Evolutionary conservation across 2,329 filamentous ascomycete genomes (phyloP).

Genomic region (Whalleya microplaca): DNA sequence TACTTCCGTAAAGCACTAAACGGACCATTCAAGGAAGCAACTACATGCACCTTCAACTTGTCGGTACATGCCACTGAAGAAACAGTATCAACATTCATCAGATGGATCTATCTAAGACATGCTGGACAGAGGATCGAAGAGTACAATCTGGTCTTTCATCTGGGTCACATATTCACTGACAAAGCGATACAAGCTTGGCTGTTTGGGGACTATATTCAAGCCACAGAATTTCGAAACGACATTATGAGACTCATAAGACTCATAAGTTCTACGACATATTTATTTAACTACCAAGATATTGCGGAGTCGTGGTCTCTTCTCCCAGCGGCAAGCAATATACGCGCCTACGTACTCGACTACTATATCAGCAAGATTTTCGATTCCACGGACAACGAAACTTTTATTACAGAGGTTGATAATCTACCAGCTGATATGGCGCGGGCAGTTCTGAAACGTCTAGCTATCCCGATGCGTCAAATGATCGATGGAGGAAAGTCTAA

Average conservation of each 20-base stretch:
- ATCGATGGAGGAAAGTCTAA: no score
- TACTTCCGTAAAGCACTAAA: conserved; percentile 11
- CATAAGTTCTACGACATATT: neutral
- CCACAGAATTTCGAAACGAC: conserved; percentile 13
- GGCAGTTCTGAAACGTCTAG: no score
- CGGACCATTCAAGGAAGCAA: neutral
- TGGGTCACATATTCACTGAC: neutral
- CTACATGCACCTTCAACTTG: neutral
- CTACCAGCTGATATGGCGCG: no score
- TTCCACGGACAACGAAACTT: no score
- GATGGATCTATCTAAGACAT: conserved; percentile 6
- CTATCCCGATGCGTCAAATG: no score
- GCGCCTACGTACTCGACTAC: no score
- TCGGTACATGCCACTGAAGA: neutral
- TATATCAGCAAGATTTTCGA: no score
- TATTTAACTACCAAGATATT: neutral
- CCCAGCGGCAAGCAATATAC: neutral
- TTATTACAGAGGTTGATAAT: no score
- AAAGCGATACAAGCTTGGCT: conserved; percentile 3
- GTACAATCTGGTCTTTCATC: no score
- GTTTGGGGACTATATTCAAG: conserved; percentile 10
- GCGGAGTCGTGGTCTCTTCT: neutral
- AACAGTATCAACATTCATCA: conserved; percentile 1
- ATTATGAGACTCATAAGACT: neutral
- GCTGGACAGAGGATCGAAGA: neutral